Percentiles rank a stretch among this genome's conserved stretches.
Evolutionary conservation across 2,329 filamentous ascomycete species (phyloP).

Genomic region (Neonectria sp.): DNA sequence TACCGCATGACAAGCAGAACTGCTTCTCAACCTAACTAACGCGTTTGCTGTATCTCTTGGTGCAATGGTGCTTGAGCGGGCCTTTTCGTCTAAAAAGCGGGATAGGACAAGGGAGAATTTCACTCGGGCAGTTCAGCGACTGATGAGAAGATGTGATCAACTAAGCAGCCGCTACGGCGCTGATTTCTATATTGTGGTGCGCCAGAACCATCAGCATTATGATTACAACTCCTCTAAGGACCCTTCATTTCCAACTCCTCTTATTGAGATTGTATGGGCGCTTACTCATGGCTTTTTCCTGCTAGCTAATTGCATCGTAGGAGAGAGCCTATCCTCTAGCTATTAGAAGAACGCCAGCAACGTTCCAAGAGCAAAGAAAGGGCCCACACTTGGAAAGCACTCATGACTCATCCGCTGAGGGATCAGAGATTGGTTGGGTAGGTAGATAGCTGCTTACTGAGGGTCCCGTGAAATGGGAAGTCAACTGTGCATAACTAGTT

Average conservation of each 20-base stretch:
- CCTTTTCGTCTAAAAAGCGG: not conserved
- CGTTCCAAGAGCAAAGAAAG: not conserved
- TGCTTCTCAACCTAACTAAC: not conserved
- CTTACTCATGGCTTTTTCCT: not conserved
- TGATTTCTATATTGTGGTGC: not conserved
- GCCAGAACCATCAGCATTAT: not conserved
- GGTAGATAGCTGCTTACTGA: not conserved
- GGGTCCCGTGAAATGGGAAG: not conserved
- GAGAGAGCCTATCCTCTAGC: not conserved
- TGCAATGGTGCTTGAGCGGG: not conserved
- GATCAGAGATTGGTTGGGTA: not conserved
- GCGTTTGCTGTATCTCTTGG: not conserved
- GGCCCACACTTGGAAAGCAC: not conserved
- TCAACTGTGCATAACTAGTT: not conserved
- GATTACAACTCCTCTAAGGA: not conserved
- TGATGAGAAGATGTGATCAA: conserved; percentile 1
- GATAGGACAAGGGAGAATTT: conserved; percentile 1
- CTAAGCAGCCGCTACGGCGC: not conserved
- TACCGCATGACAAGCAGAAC: not conserved
- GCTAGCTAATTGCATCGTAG: not conserved
- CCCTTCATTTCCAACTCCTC: not conserved
- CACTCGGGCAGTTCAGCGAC: not conserved
- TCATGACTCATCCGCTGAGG: not conserved
- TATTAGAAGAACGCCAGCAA: conserved; percentile 1
- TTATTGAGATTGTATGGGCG: not conserved